Evolutionary conservation across 305 asterid genomes (phyloP), one percentile per base, ranked within the genome.

Genomic region (Fraxinus velutina): DNA sequence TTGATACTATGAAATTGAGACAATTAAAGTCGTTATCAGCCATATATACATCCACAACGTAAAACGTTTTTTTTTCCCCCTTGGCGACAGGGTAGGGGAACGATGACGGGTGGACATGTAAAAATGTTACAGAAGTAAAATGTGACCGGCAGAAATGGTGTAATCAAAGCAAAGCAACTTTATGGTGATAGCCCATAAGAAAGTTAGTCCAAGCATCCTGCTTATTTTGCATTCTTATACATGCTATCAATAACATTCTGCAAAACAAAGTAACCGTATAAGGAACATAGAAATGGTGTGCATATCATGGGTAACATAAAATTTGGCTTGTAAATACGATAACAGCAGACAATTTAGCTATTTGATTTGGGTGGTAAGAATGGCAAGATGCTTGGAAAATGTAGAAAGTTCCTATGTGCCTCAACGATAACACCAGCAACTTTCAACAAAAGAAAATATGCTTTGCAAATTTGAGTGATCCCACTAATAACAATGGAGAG

Each of bases 211-310:
- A 1, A 33, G 76, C 30, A 72, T 15, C 70, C 77, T n/a, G 76
- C 80, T 89, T 85, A 93, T 85, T 94, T 95, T 70, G 85, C 83
- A 83, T 88, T 84, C 91, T 89, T 91, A 90, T 95, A 95, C 96
- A 95, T 89, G 87, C 81, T 80, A 88, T 94, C 92, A 52, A 95
- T 90, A 22, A 83, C 86, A 32, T 68, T 79, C 98, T 95, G 95
- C 89, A 83, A 44, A 78, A 64, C 73, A 15, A 55, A 84, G 47
- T 24, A 52, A 17, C n/a, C 4, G n/a, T 44, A 30, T 5, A 29
- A 3, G 27, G 6, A 27, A 21, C 24, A 17, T 8, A 76, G 27
- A 32, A 33, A 10, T 9, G 13, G 13, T 32, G 22, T 57, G 10
- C 1, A 52, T 44, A 73, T 36, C 57, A 17, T 3, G 12, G 47